Evolutionary conservation across 768 basidiomycete genomes (phyloP), one percentile per base, ranked within the genome.

Genomic region (Tricholoma terreum): DNA sequence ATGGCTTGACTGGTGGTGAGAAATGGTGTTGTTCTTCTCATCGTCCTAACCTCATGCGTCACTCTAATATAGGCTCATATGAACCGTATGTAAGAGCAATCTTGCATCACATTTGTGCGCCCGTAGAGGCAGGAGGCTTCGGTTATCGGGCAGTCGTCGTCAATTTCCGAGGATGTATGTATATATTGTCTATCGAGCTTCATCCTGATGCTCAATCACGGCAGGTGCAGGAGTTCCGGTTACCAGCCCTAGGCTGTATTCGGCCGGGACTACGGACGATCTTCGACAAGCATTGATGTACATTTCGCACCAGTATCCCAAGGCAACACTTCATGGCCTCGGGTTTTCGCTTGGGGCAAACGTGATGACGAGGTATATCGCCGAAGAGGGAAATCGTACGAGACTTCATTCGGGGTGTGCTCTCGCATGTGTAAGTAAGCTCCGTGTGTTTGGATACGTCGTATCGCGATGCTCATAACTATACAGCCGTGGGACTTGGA

Each of bases 311-410:
- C 66, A 70, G 59, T 94, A 85, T 64, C 95, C 95, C 1, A 72
- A 79, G 10, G 92, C 94, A 0, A 89, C 87, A 1, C 73, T 96
- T 31, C 73, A 94, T 17, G 95, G 90, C 11, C 71, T 95, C 6
- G 92, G 94, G 9, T 98, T 95, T 76, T 95, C 93, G 3, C 81
- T 98, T 27, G 95, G 95, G 36, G 89, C 94, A 33, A 92, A 90
- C 68, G 88, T 97, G 38, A 73, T 97, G 62, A 88, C 92, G 31
- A 81, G 90, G 60, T 96, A 95, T 69, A 73, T 94, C 46, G 92
- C 88, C 5, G 89, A 95, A 71, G 89, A 94, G 66, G 85, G 88
- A 12, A 75, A 76, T 36, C 65, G 74, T 27, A 82, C 83, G 64
- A 80, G 87, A 56, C 70, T 92, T 33, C 73, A 71, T 54, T 82